These are phyloP conservation scores for Steccherinum ochraceum DNA, from an alignment of 768 basidiomycete species.

Conservation along the genomic window DNA sequence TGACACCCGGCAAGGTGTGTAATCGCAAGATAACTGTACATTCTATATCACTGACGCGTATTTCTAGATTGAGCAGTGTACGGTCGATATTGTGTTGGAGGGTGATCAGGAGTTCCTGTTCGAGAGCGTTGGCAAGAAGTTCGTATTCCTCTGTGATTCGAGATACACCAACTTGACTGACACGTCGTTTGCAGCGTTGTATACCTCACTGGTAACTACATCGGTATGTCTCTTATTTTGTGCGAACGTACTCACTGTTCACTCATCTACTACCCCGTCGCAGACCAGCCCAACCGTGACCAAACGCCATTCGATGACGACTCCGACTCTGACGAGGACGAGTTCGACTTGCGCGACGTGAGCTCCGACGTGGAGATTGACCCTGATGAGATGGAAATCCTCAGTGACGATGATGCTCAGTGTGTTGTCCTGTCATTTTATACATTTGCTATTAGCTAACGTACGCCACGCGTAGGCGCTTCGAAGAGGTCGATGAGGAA, in stretches of 20 bases:
- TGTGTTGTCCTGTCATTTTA: conserved; percentile 21
- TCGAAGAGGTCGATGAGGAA: conserved; percentile 62
- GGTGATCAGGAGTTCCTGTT: conserved; percentile 61
- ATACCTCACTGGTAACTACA: conserved; percentile 10
- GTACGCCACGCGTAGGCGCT: conserved; percentile 43
- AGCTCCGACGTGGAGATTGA: conserved; percentile 12
- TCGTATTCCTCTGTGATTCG: conserved; percentile 13
- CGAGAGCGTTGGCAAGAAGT: conserved; percentile 81
- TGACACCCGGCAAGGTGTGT: conserved; percentile 77
- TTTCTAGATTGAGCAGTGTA: conserved; percentile 68
- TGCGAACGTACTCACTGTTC: conserved; percentile 40
- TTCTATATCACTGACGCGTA: conserved; percentile 4
- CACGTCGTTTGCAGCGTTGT: conserved; percentile 3
- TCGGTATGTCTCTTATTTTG: conserved; percentile 47
- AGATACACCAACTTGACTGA: conserved; percentile 10
- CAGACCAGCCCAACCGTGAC: conserved; percentile 48
- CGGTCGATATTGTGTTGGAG: conserved; percentile 64
- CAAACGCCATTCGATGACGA: conserved; percentile 8
- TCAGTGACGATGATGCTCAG: conserved; percentile 42
- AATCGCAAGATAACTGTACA: neutral
- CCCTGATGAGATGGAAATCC: conserved; percentile 4
- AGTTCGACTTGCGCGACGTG: conserved; percentile 9
- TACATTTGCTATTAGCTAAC: neutral
- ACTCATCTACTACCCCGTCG: neutral
- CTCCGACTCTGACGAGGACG: conserved; percentile 6